phyloP scores from a whole-genome alignment of 108 stramenopile species.

The Nannochloropsis gaditana region DNA sequence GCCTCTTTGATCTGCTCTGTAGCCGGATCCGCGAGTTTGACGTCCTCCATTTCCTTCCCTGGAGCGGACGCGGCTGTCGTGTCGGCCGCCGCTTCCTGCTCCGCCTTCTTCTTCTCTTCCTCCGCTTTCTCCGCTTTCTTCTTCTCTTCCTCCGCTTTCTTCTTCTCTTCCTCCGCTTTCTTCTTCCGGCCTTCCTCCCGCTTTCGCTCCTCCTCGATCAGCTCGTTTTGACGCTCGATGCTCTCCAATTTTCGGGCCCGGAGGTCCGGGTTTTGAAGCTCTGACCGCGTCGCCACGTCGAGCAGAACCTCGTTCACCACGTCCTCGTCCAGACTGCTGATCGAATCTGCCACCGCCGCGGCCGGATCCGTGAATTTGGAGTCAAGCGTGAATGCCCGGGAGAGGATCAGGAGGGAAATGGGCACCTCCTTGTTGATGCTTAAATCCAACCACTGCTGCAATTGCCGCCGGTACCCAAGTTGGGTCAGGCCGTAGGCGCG shows the following conservation, averaged over 20 bases:
- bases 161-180: conserved; percentile 23
- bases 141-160: conserved; percentile 33
- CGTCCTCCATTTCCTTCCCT: conserved; percentile 35
- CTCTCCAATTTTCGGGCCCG: conserved; percentile 49
- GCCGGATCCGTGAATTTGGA: conserved; percentile 57
- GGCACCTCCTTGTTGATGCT: conserved; percentile 88
- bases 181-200: conserved; percentile 51
- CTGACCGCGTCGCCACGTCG: conserved; percentile 76
- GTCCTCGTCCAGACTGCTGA: conserved; percentile 84
- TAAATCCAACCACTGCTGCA: conserved; percentile 88
- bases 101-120: conserved; percentile 41
- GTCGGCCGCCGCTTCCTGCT: conserved; percentile 25
- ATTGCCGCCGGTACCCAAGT: conserved; percentile 69
- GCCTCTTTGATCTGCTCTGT: conserved; percentile 29
- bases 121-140: conserved; percentile 43
- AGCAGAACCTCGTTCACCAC: conserved; percentile 91
- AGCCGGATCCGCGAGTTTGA: conserved; percentile 4
- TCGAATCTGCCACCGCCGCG: conserved; percentile 76
- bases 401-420: conserved; percentile 90
- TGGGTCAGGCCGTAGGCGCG: conserved; percentile 83
- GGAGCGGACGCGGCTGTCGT: not conserved
- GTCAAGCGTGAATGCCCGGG: conserved; percentile 81
- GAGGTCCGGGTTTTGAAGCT: conserved; percentile 51
- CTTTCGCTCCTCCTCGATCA: conserved; percentile 57
- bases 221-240: conserved; percentile 55